Evolutionary conservation across 345 rosid genomes (phyloP).

Genomic region (Acer yangbiense): DNA sequence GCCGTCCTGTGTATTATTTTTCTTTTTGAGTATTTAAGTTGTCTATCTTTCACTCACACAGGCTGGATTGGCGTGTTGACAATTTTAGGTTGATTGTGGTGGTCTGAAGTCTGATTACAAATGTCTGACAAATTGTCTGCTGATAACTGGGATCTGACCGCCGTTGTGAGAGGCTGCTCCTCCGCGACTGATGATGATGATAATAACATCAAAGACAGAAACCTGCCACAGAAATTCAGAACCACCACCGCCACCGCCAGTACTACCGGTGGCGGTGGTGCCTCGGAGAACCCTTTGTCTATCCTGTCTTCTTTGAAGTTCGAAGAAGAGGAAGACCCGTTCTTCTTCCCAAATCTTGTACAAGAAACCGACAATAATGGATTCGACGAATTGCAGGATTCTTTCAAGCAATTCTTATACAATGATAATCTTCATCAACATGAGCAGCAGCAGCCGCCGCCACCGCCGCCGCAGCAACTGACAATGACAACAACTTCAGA

Average conservation of each 20-base stretch:
- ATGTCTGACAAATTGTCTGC: constrained; percentile 17
- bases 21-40: not conserved
- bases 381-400: constrained; percentile 53
- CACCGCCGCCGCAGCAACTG: constrained; percentile 14
- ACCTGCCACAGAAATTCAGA: not conserved
- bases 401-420: constrained; percentile 52
- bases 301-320: constrained; percentile 41
- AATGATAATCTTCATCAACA: constrained; percentile 14
- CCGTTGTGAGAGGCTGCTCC: constrained; percentile 72
- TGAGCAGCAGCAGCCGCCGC: constrained; percentile 24
- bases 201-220: not conserved
- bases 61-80: constrained; percentile 13
- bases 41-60: not conserved
- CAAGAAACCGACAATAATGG: constrained; percentile 17
- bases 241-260: not conserved
- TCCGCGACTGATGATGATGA: constrained; percentile 19
- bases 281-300: constrained; percentile 32
- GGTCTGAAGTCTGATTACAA: not conserved
- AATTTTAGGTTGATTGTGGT: constrained; percentile 24
- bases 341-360: constrained; percentile 34
- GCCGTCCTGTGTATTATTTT: constrained; percentile 46
- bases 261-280: not conserved
- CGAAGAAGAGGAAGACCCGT: constrained; percentile 37
- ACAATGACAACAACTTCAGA: constrained; percentile 6
- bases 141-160: constrained; percentile 82